Base-by-base conservation (phyloP, 1,139 yeast species). In the Meyerozyma elateridarum region DNA sequence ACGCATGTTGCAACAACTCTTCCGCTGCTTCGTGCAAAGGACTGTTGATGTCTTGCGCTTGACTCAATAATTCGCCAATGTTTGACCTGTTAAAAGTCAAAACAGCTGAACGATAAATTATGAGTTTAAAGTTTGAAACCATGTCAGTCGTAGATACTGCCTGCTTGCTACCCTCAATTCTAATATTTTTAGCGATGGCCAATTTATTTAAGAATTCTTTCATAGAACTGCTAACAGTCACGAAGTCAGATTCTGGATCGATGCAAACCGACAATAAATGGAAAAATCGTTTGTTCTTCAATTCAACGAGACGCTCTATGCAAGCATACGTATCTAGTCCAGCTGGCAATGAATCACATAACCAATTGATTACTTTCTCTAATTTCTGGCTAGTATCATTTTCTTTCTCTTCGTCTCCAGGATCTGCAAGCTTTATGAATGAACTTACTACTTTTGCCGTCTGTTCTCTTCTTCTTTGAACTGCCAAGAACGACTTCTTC, bases 1-100 rank as follows among this genome's bases (percentile, higher is more conserved):
- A 79, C 6, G 85, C 71, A 25, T 73, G 67, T 38, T 76, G 78
- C 19, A 87, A 57, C 6, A 84, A 40, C 22, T 67, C 71, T 39
- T 73, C 73, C 0, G 87, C 70, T 1, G 61, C 46, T 1, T 55
- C 44, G 19, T 55, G 48, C 36, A 61, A 55, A 6, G 54, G 51
- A 28, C 58, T 54, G 2, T 47, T 32, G 0, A 51, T n/a, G 26
- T 64, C 62, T 32, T 66, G 67, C 5, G 79, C 63, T 18, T 64
- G 51, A 19, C 64, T 64, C 15, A 84, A 58, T 18, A 85, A 56
- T 20, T 73, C 67, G 0, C 71, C 58, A 17, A 85, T 65, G 43
- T 79, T 83, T 19, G 85, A 73, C 44, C 73, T 71, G 55, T 87
- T 88, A 55, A 72, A 80, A 15, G 81, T 49, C 13, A 82, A 58